Base-by-base conservation (phyloP, 2,329 filamentous ascomycete genomes). In the Pseudogymnoascus sp. region DNA sequence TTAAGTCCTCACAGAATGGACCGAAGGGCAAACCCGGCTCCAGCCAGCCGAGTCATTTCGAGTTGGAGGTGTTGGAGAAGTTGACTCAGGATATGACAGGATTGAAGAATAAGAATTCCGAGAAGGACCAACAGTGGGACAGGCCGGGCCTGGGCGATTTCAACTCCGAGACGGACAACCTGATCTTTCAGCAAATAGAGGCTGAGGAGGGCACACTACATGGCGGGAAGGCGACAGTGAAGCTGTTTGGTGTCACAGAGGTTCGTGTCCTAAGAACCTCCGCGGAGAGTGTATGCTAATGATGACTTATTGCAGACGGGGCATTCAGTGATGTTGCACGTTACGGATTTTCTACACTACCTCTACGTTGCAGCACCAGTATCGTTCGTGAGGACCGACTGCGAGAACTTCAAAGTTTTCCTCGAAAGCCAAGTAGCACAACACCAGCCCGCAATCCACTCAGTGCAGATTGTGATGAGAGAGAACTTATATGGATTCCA, bases 111-210 rank as follows among this genome's bases (percentile, higher is more conserved):
- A 90, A 83, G 75, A 97, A 96, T 76, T 83, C 90, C 1, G 95
- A 99, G 73, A 96, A 88, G 75, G 93, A 97, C 74, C 95, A 99
- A 75, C 83, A 91, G 73, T 99, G 95, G 96, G 87, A 88, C 57
- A 79, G 88, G 62, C 88, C 87, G 14, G 75, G 76, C 31, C 73
- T 91, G 31, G 79, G 79, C 21, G 78, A 81, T 68, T 89, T 89
- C 71, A 79, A 88, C 65, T 81, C 87, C 7, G 73, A 82, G 62
- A 85, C 77, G 37, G 86, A 95, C 67, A 87, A 78, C 68, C 80
- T 99, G n/a, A 86, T 84, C 68, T 97, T 99, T 73, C 95, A 99
- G 77, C 89, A 96, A 72, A 99, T 99, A 69, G 96, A 99, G 72
- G 89, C 86, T 1, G 93, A 97, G 73, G 93, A 99, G 74, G 93